Conservation (phyloP, 1,284 basidiomycete genomes). For the Moesziomyces sp. region DNA sequence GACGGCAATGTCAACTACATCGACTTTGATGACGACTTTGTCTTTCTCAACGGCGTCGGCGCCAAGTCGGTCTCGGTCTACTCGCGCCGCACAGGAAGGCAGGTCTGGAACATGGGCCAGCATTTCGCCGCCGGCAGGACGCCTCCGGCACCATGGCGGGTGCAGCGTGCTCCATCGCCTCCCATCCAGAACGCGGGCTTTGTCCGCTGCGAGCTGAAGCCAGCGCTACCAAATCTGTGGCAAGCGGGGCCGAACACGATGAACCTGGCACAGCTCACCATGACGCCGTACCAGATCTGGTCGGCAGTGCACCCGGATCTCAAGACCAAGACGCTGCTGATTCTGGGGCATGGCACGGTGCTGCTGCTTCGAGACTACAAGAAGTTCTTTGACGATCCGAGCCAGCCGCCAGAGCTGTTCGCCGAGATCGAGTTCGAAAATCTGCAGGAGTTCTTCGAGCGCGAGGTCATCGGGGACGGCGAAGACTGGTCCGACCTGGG, state of each 20-base stretch:
- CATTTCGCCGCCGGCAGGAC: constrained; percentile 41
- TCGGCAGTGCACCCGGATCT: constrained; percentile 55
- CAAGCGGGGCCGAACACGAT: constrained; percentile 39
- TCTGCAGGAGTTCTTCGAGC: constrained; percentile 16
- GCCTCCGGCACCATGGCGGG: constrained; percentile 25
- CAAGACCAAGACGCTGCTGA: constrained; percentile 54
- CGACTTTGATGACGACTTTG: constrained; percentile 59
- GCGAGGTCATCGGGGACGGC: neutral
- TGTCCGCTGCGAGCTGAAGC: constrained; percentile 1
- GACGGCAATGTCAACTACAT: constrained; percentile 58
- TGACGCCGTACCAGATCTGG: constrained; percentile 51
- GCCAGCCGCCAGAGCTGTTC: constrained; percentile 23
- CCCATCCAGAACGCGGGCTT: constrained; percentile 8
- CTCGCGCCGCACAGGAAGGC: constrained; percentile 22
- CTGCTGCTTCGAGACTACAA: constrained; percentile 54
- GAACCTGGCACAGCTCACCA: constrained; percentile 37
- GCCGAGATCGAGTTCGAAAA: constrained; percentile 39
- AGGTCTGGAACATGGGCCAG: constrained; percentile 51
- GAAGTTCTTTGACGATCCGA: constrained; percentile 30
- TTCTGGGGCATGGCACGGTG: constrained; percentile 51
- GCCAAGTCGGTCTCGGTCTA: constrained; percentile 46
- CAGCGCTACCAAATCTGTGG: constrained; percentile 24
- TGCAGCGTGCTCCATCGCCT: neutral
- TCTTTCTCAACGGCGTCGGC: constrained; percentile 51
- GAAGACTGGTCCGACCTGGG: constrained; percentile 15